Evolutionary conservation across 805 yeast genomes (phyloP).

Genomic region (Candida yuanshanica): DNA sequence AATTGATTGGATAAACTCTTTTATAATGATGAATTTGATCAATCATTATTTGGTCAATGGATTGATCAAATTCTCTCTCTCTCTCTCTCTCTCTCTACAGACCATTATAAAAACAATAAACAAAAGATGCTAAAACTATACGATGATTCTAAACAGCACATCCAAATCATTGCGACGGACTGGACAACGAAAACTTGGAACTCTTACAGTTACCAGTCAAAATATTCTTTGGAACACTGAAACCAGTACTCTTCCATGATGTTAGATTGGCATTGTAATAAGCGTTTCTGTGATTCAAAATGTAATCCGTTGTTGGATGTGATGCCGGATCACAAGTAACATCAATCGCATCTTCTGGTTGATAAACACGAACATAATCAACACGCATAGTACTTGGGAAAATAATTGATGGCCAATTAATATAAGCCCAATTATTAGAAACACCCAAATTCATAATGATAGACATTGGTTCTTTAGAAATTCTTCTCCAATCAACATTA

Average conservation of each 20-base stretch:
- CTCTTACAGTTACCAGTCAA: constrained; percentile 22
- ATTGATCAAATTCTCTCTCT: too few relatives aligned
- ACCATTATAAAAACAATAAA: neutral
- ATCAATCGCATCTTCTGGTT: constrained; percentile 35
- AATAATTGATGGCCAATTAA: constrained; percentile 39
- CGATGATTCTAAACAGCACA: too few relatives aligned
- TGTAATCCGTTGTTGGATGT: constrained; percentile 42
- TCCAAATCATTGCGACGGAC: neutral
- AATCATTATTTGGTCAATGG: too few relatives aligned
- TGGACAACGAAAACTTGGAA: constrained; percentile 4
- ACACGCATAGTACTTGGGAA: constrained; percentile 40
- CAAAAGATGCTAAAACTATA: neutral
- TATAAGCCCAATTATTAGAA: constrained; percentile 45
- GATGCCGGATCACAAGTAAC: constrained; percentile 44
- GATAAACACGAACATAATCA: constrained; percentile 45
- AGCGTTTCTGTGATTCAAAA: constrained; percentile 34
- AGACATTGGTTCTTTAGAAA: constrained; percentile 47
- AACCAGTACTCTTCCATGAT: constrained; percentile 39
- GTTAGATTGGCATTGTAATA: constrained; percentile 40
- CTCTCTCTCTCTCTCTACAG: too few relatives aligned
- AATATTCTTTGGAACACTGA: constrained; percentile 34
- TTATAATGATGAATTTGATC: too few relatives aligned
- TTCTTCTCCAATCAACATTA: constrained; percentile 41
- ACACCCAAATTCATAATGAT: constrained; percentile 43
- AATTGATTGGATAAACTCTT: too few relatives aligned